phyloP scores from a whole-genome alignment of 2,329 filamentous ascomycete species.

The Colletotrichum orbiculare region DNA sequence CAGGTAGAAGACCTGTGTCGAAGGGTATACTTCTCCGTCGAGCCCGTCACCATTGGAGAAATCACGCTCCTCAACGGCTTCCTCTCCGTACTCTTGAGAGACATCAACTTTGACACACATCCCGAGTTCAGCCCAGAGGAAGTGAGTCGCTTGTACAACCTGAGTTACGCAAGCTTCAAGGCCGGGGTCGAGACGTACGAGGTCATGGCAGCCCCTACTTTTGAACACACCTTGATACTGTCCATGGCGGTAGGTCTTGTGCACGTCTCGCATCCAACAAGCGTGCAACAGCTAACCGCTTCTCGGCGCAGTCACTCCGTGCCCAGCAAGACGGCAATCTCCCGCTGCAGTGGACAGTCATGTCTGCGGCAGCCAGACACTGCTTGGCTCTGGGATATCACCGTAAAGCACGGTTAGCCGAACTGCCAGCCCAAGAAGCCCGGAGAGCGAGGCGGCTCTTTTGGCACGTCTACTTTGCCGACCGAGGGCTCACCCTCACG shows the following conservation, averaged over 20 bases:
- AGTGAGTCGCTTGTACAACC: conserved; percentile 17
- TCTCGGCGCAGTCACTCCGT: conserved; percentile 26
- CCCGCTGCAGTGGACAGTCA: conserved; percentile 36
- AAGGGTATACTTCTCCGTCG: conserved; percentile 38
- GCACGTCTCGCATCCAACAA: neutral
- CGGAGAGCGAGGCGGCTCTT: conserved; percentile 34
- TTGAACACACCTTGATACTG: conserved; percentile 34
- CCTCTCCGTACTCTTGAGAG: conserved; percentile 36
- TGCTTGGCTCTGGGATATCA: conserved; percentile 39
- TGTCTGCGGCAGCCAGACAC: conserved; percentile 37
- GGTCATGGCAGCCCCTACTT: conserved; percentile 34
- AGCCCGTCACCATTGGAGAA: conserved; percentile 36
- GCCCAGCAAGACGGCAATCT: conserved; percentile 37
- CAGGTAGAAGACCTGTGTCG: conserved; percentile 36
- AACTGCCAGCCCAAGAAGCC: conserved; percentile 23
- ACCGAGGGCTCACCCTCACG: conserved; percentile 34
- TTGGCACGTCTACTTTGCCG: conserved; percentile 39
- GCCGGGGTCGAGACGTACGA: conserved; percentile 32
- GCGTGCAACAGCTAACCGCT: neutral
- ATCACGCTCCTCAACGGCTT: conserved; percentile 36
- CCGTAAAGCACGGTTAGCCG: conserved; percentile 28
- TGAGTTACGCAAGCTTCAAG: conserved; percentile 36
- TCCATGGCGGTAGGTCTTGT: conserved; percentile 31
- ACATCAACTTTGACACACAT: conserved; percentile 28
- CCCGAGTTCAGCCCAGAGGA: conserved; percentile 31